phyloP scores from a whole-genome alignment of 768 basidiomycete species.

The Suillus sp. region DNA sequence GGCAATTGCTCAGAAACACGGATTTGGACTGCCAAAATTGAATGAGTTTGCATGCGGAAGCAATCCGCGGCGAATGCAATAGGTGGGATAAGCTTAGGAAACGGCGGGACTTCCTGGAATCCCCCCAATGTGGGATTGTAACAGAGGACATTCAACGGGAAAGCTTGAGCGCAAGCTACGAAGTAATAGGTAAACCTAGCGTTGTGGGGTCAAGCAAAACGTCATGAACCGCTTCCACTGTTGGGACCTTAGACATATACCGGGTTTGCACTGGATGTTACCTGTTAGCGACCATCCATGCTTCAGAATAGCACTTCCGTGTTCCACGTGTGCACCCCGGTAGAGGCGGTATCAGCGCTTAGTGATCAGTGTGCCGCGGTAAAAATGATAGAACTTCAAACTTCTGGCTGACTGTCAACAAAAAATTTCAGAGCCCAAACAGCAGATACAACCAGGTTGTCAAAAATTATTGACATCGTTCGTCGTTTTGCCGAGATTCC shows the following conservation, averaged over 20 bases:
- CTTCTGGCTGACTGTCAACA: background rate
- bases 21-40: background rate
- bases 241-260: background rate
- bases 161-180: background rate
- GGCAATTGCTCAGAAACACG: background rate
- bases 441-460: background rate
- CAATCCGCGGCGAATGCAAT: background rate
- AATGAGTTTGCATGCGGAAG: slow-evolving; percentile 1
- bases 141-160: background rate
- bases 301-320: background rate
- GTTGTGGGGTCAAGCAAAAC: background rate
- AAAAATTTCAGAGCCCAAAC: background rate
- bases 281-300: background rate
- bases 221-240: background rate
- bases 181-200: background rate
- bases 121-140: background rate
- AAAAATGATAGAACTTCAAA: background rate
- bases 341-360: background rate
- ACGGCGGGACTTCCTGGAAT: background rate
- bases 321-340: background rate
- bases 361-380: background rate
- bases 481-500: background rate
- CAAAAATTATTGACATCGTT: background rate
- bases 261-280: background rate
- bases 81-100: background rate